Evolutionary conservation across 2,329 filamentous ascomycete species (phyloP).

Genomic region (Alternaria brassicicola): DNA sequence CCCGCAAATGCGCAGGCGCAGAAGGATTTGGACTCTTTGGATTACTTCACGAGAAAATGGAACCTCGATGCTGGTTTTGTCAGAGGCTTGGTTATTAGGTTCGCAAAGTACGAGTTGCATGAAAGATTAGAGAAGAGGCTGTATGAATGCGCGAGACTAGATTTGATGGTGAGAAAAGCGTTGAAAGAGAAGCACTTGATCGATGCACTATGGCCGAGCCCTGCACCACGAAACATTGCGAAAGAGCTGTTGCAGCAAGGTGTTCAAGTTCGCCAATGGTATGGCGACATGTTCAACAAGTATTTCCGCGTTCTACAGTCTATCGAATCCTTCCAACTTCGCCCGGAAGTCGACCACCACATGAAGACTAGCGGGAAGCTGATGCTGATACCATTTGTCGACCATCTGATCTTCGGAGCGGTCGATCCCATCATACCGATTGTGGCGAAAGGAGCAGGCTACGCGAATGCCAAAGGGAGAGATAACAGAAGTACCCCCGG

Average conservation of each 20-base stretch:
- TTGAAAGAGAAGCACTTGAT: conserved; percentile 48
- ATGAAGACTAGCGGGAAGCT: conserved; percentile 41
- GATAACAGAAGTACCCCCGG: conserved; percentile 17
- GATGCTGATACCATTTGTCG: conserved; percentile 44
- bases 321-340: conserved; percentile 39
- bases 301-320: conserved; percentile 43
- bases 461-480: conserved; percentile 30
- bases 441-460: conserved; percentile 39
- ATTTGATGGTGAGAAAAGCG: conserved; percentile 47
- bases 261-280: conserved; percentile 44
- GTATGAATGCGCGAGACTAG: conserved; percentile 40
- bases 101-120: conserved; percentile 44
- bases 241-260: conserved; percentile 41
- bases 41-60: conserved; percentile 41
- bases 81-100: conserved; percentile 41
- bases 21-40: conserved; percentile 44
- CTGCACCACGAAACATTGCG: conserved; percentile 33
- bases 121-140: conserved; percentile 47
- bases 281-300: conserved; percentile 48
- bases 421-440: conserved; percentile 46
- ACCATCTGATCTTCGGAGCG: conserved; percentile 42
- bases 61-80: conserved; percentile 43
- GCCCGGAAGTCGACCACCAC: conserved; percentile 39
- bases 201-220: conserved; percentile 44
- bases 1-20: conserved; percentile 48